Evolutionary conservation across 106 monocot species (phyloP).

Genomic region (Posidonia australis): DNA sequence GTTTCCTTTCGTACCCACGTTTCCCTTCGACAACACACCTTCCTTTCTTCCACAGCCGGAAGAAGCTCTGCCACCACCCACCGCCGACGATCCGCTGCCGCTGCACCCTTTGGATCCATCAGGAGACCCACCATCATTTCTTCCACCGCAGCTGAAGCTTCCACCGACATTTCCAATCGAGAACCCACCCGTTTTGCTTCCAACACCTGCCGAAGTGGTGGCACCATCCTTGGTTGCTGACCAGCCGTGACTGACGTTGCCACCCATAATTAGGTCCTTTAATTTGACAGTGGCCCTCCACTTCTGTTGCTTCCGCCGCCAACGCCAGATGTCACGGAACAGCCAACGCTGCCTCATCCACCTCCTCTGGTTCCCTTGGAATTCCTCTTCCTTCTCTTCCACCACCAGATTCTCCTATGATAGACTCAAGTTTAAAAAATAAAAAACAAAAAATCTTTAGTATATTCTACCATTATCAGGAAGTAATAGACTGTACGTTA

Average conservation of each 20-base stretch:
- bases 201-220: neutral
- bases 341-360: neutral
- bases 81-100: too few relatives aligned
- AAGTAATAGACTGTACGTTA: too few relatives aligned
- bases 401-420: neutral
- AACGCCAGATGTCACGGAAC: neutral
- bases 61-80: too few relatives aligned
- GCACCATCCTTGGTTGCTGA: neutral
- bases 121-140: too few relatives aligned
- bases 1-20: neutral
- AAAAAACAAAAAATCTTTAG: neutral
- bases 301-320: neutral
- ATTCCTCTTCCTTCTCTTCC: neutral
- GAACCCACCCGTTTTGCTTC: too few relatives aligned
- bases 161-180: neutral
- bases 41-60: neutral
- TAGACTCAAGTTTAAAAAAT: neutral
- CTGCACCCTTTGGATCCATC: neutral
- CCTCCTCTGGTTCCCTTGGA: neutral
- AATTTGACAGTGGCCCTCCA: neutral
- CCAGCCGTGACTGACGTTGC: too few relatives aligned
- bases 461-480: too few relatives aligned
- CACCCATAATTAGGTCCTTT: neutral
- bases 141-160: too few relatives aligned
- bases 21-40: too few relatives aligned